Conservation (phyloP, 495 filamentous ascomycete species). For the Rhizodiscina lignyota region DNA sequence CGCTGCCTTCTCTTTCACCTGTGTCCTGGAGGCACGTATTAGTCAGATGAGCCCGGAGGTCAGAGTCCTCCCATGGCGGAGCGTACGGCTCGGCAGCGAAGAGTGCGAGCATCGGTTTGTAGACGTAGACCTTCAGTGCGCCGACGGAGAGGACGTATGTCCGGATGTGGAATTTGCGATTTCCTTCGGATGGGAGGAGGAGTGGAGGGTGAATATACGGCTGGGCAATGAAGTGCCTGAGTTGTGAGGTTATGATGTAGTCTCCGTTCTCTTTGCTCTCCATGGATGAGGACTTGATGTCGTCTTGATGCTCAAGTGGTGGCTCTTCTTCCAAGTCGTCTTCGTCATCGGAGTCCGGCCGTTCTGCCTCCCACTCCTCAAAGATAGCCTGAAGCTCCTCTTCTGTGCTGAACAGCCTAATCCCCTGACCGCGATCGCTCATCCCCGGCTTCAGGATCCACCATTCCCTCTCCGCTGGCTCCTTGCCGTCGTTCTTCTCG, state of each 20-base stretch:
- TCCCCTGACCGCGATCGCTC: slow-evolving; percentile 90
- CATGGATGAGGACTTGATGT: slow-evolving; percentile 3
- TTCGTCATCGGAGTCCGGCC: slow-evolving; percentile 36
- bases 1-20: slow-evolving; percentile 38
- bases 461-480: slow-evolving; percentile 52
- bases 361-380: slow-evolving; percentile 59
- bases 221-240: slow-evolving; percentile 90
- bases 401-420: slow-evolving; percentile 71
- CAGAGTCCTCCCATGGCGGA: slow-evolving; percentile 23
- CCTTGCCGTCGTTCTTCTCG: slow-evolving; percentile 36
- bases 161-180: slow-evolving; percentile 85
- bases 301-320: too few species aligned
- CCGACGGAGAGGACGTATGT: slow-evolving; percentile 76
- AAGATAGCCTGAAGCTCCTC: slow-evolving; percentile 70
- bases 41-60: slow-evolving; percentile 59
- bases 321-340: slow-evolving; percentile 26
- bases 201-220: slow-evolving; percentile 90
- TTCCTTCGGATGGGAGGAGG: slow-evolving; percentile 37
- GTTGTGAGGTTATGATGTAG: slow-evolving; percentile 67
- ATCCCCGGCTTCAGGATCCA: slow-evolving; percentile 97
- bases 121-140: slow-evolving; percentile 67
- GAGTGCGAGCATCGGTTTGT: slow-evolving; percentile 76
- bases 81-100: slow-evolving; percentile 61
- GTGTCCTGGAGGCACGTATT: slow-evolving; percentile 80
- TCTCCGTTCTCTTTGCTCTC: slow-evolving; percentile 18